Conservation (phyloP, 495 filamentous ascomycete species). For the Podospora appendiculata region DNA sequence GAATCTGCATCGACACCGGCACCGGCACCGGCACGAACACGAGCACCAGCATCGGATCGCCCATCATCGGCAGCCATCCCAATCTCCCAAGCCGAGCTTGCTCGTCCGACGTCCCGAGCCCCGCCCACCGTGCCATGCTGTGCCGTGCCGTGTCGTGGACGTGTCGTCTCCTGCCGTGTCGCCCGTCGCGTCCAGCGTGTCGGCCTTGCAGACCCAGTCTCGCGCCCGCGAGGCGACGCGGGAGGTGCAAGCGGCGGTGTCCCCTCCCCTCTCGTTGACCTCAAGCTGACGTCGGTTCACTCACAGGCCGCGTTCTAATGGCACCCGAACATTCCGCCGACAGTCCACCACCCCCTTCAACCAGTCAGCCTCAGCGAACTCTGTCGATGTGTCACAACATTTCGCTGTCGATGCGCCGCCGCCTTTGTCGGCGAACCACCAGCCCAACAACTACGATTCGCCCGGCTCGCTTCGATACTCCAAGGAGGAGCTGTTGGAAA, state of each 20-base stretch:
- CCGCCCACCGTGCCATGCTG: no score
- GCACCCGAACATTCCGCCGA: constrained; percentile 81
- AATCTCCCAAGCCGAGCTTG: no score
- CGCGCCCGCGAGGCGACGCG: no score
- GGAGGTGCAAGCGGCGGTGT: not conserved
- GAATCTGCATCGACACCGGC: not conserved
- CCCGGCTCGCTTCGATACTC: constrained; percentile 50
- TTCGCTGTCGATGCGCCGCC: constrained; percentile 7
- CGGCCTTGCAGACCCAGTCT: no score
- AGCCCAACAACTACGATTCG: constrained; percentile 37
- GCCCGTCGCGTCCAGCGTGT: no score
- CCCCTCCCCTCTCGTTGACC: not conserved
- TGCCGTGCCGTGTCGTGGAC: no score
- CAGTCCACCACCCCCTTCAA: constrained; percentile 53
- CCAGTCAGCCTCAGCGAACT: constrained; percentile 18
- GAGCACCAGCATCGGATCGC: no score
- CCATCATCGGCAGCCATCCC: no score
- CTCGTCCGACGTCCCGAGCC: no score
- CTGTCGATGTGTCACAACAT: constrained; percentile 12
- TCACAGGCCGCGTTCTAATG: constrained; percentile 55
- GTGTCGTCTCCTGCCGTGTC: no score
- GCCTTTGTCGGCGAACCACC: constrained; percentile 10
- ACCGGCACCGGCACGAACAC: not conserved
- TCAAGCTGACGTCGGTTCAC: constrained; percentile 2
- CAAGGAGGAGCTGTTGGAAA: constrained; percentile 72